Conservation (phyloP, 2,329 filamentous ascomycete genomes). For the Erysiphe pulchra region DNA sequence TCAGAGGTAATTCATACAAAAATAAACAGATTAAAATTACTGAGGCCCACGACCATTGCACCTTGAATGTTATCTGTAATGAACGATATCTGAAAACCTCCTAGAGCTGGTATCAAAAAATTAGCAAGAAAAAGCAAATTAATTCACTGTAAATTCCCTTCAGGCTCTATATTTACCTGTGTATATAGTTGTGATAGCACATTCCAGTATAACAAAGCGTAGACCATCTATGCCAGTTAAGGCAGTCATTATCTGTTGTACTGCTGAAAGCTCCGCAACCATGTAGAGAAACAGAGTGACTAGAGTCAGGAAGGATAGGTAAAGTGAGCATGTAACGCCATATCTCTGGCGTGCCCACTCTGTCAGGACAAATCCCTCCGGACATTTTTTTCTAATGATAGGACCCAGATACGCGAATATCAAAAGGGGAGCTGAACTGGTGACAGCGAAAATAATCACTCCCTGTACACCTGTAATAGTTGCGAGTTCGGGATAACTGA, state of each 20-base stretch:
- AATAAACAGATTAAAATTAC: constrained; percentile 3
- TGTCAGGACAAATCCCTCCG: constrained; percentile 62
- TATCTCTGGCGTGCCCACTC: constrained; percentile 67
- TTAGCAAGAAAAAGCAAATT: constrained; percentile 1
- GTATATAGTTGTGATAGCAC: constrained; percentile 55
- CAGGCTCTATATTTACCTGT: constrained; percentile 30
- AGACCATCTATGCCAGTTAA: constrained; percentile 52
- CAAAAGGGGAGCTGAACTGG: constrained; percentile 46
- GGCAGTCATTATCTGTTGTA: constrained; percentile 52
- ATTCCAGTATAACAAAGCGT: constrained; percentile 54
- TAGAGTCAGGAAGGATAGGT: constrained; percentile 52
- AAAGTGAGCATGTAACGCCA: constrained; percentile 40
- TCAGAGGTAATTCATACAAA: not conserved
- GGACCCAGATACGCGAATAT: constrained; percentile 51
- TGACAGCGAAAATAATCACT: constrained; percentile 47
- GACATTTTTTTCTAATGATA: constrained; percentile 54
- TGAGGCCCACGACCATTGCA: constrained; percentile 47
- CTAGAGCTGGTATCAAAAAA: constrained; percentile 27
- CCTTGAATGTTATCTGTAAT: constrained; percentile 65
- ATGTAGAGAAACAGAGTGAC: constrained; percentile 71
- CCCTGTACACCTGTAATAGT: constrained; percentile 60
- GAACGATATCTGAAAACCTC: constrained; percentile 66
- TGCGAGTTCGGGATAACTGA: constrained; percentile 58
- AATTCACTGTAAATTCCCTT: not conserved
- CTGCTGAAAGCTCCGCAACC: constrained; percentile 58